These are phyloP conservation scores for Saccharomycopsis selenospora DNA, from an alignment of 805 yeast genomes.

Conservation along the genomic window DNA sequence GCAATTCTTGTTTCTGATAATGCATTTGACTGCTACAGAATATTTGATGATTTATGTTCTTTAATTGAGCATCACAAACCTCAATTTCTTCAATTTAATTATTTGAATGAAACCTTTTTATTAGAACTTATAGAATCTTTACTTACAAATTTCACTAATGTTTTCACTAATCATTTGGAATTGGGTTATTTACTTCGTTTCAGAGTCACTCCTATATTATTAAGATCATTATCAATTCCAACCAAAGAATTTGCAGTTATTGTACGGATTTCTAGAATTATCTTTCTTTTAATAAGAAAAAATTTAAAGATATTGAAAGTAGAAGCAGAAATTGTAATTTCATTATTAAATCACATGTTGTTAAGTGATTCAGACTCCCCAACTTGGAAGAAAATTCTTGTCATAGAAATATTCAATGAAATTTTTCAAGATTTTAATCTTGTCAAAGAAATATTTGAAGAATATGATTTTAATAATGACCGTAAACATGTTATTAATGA, in stretches of 20 bases:
- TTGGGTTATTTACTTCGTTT: conserved; percentile 59
- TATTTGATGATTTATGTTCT: conserved; percentile 67
- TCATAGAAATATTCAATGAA: conserved; percentile 64
- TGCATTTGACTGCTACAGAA: conserved; percentile 62
- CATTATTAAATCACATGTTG: conserved; percentile 67
- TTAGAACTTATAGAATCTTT: conserved; percentile 81
- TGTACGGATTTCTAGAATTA: conserved; percentile 68
- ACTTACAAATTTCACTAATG: conserved; percentile 49
- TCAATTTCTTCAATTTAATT: conserved; percentile 41
- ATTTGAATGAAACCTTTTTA: conserved; percentile 57
- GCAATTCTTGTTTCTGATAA: conserved; percentile 39
- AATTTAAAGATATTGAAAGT: conserved; percentile 56
- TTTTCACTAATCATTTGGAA: conserved; percentile 56
- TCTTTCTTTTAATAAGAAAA: conserved; percentile 53
- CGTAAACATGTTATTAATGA: conserved; percentile 56
- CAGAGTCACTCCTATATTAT: conserved; percentile 66
- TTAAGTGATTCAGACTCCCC: conserved; percentile 48
- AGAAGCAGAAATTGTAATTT: conserved; percentile 76
- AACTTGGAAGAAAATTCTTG: conserved; percentile 66
- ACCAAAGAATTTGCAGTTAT: conserved; percentile 57
- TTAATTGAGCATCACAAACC: conserved; percentile 55
- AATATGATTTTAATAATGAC: conserved; percentile 52
- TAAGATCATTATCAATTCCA: conserved; percentile 54
- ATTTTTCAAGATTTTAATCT: conserved; percentile 50
- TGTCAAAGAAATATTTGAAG: conserved; percentile 45